Conservation (phyloP, 164 flowering plant species). For the Annona squamosa region DNA sequence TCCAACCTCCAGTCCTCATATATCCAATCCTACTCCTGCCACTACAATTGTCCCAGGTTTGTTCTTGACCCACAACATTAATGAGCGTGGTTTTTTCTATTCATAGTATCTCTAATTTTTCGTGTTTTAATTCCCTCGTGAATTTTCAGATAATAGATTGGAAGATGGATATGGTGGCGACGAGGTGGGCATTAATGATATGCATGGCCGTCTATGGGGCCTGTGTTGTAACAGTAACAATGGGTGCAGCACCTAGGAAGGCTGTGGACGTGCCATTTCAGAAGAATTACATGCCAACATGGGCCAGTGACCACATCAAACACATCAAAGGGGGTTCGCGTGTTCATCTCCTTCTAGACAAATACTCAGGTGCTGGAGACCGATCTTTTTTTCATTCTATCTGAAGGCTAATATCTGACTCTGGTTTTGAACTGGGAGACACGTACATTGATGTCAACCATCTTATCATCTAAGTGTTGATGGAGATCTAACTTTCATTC, state of each 20-base stretch:
- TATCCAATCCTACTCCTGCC: not conserved
- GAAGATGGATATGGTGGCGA: not conserved
- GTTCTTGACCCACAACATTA: not conserved
- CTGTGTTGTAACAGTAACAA: conserved; percentile 3
- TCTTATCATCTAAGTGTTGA: too few species aligned
- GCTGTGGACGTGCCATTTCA: conserved; percentile 51
- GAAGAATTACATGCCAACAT: conserved; percentile 48
- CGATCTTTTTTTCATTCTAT: not conserved
- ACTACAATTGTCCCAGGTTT: not conserved
- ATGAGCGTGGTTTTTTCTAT: not conserved
- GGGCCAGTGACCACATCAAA: conserved; percentile 63
- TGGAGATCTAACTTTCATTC: too few species aligned
- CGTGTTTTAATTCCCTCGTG: too few species aligned
- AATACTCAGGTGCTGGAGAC: conserved; percentile 36
- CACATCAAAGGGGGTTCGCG: conserved; percentile 50
- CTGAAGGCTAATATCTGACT: not conserved
- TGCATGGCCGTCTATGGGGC: conserved; percentile 1
- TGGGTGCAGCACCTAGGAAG: conserved; percentile 37
- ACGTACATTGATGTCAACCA: too few species aligned
- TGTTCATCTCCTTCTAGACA: conserved; percentile 50
- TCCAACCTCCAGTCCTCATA: not conserved
- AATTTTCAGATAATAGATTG: not conserved
- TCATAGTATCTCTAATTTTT: too few species aligned
- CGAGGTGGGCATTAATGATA: not conserved
- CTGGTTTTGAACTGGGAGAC: too few species aligned